Conservation (phyloP, 768 basidiomycete species). For the Tulasnella calospora region DNA sequence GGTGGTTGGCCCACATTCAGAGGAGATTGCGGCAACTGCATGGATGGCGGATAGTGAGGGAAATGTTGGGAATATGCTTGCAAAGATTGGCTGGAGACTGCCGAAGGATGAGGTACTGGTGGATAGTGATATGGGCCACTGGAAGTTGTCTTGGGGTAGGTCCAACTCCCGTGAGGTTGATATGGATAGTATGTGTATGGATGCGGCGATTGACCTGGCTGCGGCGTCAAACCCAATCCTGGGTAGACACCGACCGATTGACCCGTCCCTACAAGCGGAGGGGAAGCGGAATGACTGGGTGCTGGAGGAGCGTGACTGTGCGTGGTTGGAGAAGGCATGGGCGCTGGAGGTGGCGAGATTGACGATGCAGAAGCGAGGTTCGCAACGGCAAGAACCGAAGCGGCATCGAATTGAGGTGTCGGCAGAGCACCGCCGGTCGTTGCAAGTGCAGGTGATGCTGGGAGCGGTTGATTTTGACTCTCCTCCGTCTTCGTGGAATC, state of each 20-base stretch:
- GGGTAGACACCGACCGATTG: background rate
- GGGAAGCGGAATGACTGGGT: background rate
- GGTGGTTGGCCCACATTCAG: background rate
- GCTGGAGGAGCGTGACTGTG: background rate
- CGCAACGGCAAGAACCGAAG: slow-evolving; percentile 4
- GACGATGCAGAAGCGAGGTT: slow-evolving; percentile 15
- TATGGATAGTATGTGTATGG: slow-evolving; percentile 1
- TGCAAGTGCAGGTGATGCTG: background rate
- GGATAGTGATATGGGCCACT: background rate
- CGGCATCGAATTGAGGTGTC: background rate
- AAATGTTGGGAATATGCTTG: background rate
- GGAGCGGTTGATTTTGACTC: background rate
- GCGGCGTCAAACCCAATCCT: background rate
- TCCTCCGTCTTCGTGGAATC: background rate
- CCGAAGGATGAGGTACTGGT: background rate
- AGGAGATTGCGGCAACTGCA: background rate
- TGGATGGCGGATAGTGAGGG: background rate
- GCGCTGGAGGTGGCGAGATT: background rate
- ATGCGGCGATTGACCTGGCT: background rate
- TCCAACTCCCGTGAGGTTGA: background rate
- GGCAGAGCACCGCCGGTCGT: background rate
- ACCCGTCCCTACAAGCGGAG: background rate
- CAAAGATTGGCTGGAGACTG: background rate
- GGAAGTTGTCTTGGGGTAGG: background rate
- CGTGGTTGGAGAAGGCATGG: background rate